Base-by-base conservation (phyloP, 2,329 filamentous ascomycete genomes). In the Mariannaea sp. region DNA sequence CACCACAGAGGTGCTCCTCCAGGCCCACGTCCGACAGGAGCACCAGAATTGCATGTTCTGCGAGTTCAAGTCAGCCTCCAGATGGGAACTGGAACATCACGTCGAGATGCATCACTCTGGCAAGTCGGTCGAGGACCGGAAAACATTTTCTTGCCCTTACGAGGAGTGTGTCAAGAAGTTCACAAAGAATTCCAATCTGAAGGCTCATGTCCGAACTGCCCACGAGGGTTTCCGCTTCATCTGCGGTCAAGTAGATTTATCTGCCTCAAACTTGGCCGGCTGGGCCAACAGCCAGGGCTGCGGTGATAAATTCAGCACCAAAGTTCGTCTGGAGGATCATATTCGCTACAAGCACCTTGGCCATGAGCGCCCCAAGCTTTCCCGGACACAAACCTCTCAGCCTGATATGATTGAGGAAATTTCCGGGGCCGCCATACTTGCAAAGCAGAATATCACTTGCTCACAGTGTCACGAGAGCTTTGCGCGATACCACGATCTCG, bases 1-100 rank as follows among this genome's bases (percentile, higher is more conserved):
- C 68, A 80, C 85, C 2, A 92, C 89, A 0, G 84, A 89, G 58
- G 75, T 81, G 5, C 80, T 89, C 17, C 79, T 97, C 5, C 84
- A 90, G 68, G 76, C 80, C 2, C 93, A 97, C 69, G 84, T 91
- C 62, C 83, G 82, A 35, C 80, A 81, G 44, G 84, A 83, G 20
- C 93, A 97, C 77, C 69, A 90, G 76, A 67, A 84, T 74, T 97
- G 93, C 70, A 75, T 83, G 33, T 86, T 89, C 61, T 97, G 93
- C 68, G 82, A 87, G 7, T 80, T 84, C 46, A 81, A 79, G 48
- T 94, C 86, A 67, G 79, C 79, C 3, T 86, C 84, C 13, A 81
- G 85, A 56, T 82, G 82, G 60, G 84, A 88, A 35, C 77, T 95
- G 12, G 84, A 90, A 53, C 82, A 83, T 40, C 93, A 97, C 72